Conservation (phyloP, 2,329 filamentous ascomycete genomes). For the Aciculosporium take region DNA sequence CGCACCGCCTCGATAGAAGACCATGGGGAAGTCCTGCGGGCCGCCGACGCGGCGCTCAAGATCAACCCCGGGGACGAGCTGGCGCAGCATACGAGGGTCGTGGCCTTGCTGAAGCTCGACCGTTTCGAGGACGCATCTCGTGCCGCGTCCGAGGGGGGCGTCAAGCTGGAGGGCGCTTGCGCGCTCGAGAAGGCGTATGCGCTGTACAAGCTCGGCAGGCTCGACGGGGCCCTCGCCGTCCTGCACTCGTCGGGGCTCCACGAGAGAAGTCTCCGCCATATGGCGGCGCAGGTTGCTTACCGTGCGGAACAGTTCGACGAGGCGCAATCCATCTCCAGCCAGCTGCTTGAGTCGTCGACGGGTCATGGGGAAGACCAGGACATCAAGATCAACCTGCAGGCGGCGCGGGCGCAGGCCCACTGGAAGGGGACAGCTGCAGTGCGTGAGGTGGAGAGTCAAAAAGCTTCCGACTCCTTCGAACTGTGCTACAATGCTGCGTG, state of each 20-base stretch:
- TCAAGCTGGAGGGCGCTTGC: constrained; percentile 45
- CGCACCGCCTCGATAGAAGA: constrained; percentile 46
- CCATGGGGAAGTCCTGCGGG: constrained; percentile 57
- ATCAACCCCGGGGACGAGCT: constrained; percentile 42
- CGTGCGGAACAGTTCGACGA: constrained; percentile 58
- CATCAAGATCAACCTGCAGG: constrained; percentile 60
- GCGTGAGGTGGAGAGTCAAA: constrained; percentile 34
- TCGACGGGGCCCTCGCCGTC: constrained; percentile 45
- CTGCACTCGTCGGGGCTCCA: constrained; percentile 20
- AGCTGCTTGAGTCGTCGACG: constrained; percentile 32
- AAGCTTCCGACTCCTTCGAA: constrained; percentile 61
- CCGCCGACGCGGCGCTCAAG: constrained; percentile 46
- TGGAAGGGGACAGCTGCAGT: constrained; percentile 42
- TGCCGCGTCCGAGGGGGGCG: constrained; percentile 49
- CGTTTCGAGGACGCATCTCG: constrained; percentile 65
- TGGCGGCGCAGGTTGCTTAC: constrained; percentile 57
- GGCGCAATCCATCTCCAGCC: constrained; percentile 48
- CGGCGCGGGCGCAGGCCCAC: constrained; percentile 56
- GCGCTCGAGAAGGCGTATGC: constrained; percentile 63
- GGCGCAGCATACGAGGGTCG: constrained; percentile 54
- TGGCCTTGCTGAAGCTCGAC: constrained; percentile 70
- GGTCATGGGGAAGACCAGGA: constrained; percentile 54
- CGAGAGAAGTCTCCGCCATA: constrained; percentile 30
- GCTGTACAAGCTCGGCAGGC: constrained; percentile 64
- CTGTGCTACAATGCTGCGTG: constrained; percentile 72